Conservation (phyloP, 345 rosid genomes). For the Corymbia maculata region DNA sequence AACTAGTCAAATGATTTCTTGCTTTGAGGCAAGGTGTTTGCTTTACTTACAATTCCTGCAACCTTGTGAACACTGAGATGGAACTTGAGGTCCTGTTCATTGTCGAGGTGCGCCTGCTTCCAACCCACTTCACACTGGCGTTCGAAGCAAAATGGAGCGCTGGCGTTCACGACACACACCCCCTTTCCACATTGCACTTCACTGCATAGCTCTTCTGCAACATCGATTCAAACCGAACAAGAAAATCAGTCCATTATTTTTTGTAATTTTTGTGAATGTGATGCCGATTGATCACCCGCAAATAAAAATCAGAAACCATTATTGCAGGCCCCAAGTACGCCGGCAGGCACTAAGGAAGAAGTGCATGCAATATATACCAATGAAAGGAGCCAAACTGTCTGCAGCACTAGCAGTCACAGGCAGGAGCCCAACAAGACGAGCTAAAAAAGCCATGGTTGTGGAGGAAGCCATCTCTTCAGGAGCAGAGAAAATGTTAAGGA, state of each 20-base stretch:
- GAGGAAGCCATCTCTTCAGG: no score
- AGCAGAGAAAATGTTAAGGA: no score
- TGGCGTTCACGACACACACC: conserved; percentile 15
- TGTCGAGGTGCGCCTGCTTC: fast-evolving
- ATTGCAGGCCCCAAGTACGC: no score
- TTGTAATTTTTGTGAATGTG: not conserved
- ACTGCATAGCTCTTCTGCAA: conserved; percentile 18
- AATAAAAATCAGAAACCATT: no score
- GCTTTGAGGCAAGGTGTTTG: not conserved
- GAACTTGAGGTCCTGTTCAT: not conserved
- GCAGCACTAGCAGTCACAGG: no score
- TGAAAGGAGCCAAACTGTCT: no score
- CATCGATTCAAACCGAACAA: no score
- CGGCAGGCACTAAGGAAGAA: no score
- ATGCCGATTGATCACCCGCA: not conserved
- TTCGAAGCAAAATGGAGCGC: conserved; percentile 7
- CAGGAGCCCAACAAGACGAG: no score
- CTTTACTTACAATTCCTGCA: not conserved
- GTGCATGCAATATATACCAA: no score
- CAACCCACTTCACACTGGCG: no score
- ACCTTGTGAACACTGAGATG: not conserved
- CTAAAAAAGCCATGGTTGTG: no score
- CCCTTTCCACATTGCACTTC: conserved; percentile 44
- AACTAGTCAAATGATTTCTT: not conserved
- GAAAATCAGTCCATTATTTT: fast-evolving